These are phyloP conservation scores for Tricholoma hemisulphureum DNA, from an alignment of 768 basidiomycete species.

Conservation along the genomic window DNA sequence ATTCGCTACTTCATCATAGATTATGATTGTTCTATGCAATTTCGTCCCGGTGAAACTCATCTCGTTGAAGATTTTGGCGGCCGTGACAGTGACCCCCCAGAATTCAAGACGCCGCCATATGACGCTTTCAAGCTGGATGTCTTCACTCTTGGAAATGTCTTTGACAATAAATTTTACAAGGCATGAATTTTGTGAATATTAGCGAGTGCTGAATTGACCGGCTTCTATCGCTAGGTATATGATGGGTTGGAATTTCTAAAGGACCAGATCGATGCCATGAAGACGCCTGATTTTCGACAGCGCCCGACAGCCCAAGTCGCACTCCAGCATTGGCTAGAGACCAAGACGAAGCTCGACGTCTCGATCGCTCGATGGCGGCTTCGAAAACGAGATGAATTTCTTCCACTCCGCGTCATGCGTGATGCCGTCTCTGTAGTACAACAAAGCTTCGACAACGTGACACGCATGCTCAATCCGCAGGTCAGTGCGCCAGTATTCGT, in stretches of 20 bases:
- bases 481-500: background rate
- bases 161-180: slow-evolving; percentile 16
- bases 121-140: slow-evolving; percentile 12
- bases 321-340: slow-evolving; percentile 22
- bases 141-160: slow-evolving; percentile 9
- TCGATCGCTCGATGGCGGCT: slow-evolving; percentile 12
- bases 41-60: slow-evolving; percentile 15
- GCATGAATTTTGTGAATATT: slow-evolving; percentile 9
- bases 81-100: slow-evolving; percentile 7
- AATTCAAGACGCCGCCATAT: background rate
- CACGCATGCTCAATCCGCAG: background rate
- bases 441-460: background rate
- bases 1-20: slow-evolving; percentile 41
- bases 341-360: slow-evolving; percentile 1
- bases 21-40: slow-evolving; percentile 27
- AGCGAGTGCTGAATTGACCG: background rate
- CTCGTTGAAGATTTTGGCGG: slow-evolving; percentile 8
- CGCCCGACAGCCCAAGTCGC: slow-evolving; percentile 24
- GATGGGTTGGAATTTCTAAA: slow-evolving; percentile 25
- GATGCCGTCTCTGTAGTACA: slow-evolving; percentile 1
- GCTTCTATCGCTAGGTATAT: slow-evolving; percentile 17
- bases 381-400: slow-evolving; percentile 3
- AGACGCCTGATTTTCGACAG: slow-evolving; percentile 17
- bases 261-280: slow-evolving; percentile 26
- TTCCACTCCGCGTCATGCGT: slow-evolving; percentile 2